Conservation (phyloP, 2,329 filamentous ascomycete genomes). For the Fusarium staphyleae region DNA sequence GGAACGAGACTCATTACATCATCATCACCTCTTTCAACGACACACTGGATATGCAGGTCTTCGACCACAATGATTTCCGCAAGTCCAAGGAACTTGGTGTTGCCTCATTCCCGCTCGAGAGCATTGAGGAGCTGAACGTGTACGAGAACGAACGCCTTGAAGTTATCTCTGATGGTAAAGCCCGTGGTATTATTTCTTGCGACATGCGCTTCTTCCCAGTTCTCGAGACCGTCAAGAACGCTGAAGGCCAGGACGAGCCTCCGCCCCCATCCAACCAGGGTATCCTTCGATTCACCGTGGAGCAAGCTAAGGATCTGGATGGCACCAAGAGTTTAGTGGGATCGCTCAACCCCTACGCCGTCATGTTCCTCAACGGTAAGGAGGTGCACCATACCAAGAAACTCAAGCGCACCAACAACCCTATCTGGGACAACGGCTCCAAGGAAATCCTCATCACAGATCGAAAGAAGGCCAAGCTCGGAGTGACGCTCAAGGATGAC, state of each 20-base stretch:
- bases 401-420: constrained; percentile 96
- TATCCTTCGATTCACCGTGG: constrained; percentile 90
- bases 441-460: constrained; percentile 97
- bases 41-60: constrained; percentile 81
- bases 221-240: constrained; percentile 72
- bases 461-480: constrained; percentile 86
- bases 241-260: constrained; percentile 80
- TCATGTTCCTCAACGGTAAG: constrained; percentile 88
- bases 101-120: constrained; percentile 84
- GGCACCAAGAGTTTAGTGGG: constrained; percentile 91
- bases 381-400: constrained; percentile 89
- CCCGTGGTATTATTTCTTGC: constrained; percentile 78
- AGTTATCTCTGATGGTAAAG: constrained; percentile 82
- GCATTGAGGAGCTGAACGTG: constrained; percentile 76
- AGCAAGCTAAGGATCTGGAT: constrained; percentile 96
- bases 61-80: constrained; percentile 92
- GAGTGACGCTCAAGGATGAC: constrained; percentile 94
- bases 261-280: constrained; percentile 91
- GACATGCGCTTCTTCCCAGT: constrained; percentile 97
- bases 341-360: constrained; percentile 87
- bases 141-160: constrained; percentile 88
- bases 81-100: constrained; percentile 96
- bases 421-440: constrained; percentile 90
- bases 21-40: constrained; percentile 93
- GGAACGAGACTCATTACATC: constrained; percentile 97